Evolutionary conservation across 106 monocot species (phyloP), one percentile per base, ranked within the genome.

Genomic region (Iris macrosiphon): DNA sequence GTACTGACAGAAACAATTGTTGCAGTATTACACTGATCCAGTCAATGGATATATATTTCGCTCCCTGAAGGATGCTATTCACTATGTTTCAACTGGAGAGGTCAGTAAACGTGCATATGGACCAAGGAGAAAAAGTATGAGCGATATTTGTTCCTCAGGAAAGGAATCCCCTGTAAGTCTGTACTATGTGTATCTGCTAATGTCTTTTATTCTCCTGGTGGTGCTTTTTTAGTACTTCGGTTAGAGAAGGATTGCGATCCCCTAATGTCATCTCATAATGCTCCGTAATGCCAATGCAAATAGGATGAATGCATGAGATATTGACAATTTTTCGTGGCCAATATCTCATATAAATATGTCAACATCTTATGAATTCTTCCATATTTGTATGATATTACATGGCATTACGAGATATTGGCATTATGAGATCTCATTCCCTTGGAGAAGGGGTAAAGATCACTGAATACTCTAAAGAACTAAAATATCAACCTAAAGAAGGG

Each of bases 11-110:
- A 68, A 7, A 22, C 40, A 22, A 39, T 43, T 67, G 26, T n/a
- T 61, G 29, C 78, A 78, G 78, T 78, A 78, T 52, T 78, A 72
- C 40, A 63, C 29, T 6, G 78, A 78, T 62, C 78, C 72, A 29
- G 57, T 55, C 37, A 67, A 22, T 57, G 72, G 66, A 42, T 72
- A 72, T 63, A 39, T 72, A 21, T 78, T 78, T 50, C 66, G 72
- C 17, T 67, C 78, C 26, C 49, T 62, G 35, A 72, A 67, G 32
- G 78, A 66, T 55, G 78, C 46, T 4, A 30, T 15, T 38, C 57
- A 34, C 26, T 78, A 51, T 63, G 22, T 68, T 21, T 62, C 72
- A 67, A 63, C 40, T 52, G 78, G 78, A 39, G 52, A 50, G 40
- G 41, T 63, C 16, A 46, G 67, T 43, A 61, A 30, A 49, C 34